Evolutionary conservation across 768 basidiomycete genomes (phyloP).

Genomic region (Lactarius sanguifluus): DNA sequence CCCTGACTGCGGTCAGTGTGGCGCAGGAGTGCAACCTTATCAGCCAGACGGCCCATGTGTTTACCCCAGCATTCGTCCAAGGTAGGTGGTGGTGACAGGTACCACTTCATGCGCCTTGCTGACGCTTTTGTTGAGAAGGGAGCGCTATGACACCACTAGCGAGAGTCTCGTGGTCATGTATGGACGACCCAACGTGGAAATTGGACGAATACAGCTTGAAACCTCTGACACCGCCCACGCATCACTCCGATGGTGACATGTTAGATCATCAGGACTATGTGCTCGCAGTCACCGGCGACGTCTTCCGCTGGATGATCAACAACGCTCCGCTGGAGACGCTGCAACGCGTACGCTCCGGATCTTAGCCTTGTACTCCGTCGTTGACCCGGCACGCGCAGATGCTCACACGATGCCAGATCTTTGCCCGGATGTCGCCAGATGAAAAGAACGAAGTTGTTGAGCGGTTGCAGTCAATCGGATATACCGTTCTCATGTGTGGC

Average conservation of each 20-base stretch:
- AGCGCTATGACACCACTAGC: slow-evolving; percentile 52
- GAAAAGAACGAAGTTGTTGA: slow-evolving; percentile 99
- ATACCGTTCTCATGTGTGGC: slow-evolving; percentile 97
- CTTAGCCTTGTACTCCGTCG: not conserved
- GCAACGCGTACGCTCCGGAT: slow-evolving; percentile 64
- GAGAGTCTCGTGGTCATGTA: slow-evolving; percentile 84
- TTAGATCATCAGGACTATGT: slow-evolving; percentile 84
- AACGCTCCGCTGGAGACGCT: slow-evolving; percentile 91
- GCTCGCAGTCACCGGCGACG: slow-evolving; percentile 89
- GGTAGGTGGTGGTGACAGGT: slow-evolving; percentile 45
- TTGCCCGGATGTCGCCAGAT: slow-evolving; percentile 98
- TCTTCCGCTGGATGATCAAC: slow-evolving; percentile 98
- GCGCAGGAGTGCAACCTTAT: slow-evolving; percentile 91
- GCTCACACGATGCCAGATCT: slow-evolving; percentile 95
- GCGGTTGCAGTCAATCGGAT: slow-evolving; percentile 87
- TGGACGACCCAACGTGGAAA: slow-evolving; percentile 83
- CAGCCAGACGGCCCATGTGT: slow-evolving; percentile 86
- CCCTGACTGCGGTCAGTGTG: slow-evolving; percentile 94
- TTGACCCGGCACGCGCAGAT: slow-evolving; percentile 53
- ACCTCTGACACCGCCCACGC: slow-evolving; percentile 68
- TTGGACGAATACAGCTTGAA: slow-evolving; percentile 88
- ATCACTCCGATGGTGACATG: slow-evolving; percentile 69
- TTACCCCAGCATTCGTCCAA: slow-evolving; percentile 73
- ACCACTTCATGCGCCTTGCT: not conserved
- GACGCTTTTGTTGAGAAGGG: slow-evolving; percentile 41